phyloP scores from a whole-genome alignment of 1,284 basidiomycete genomes.

The Cryptococcus wingfieldii region DNA sequence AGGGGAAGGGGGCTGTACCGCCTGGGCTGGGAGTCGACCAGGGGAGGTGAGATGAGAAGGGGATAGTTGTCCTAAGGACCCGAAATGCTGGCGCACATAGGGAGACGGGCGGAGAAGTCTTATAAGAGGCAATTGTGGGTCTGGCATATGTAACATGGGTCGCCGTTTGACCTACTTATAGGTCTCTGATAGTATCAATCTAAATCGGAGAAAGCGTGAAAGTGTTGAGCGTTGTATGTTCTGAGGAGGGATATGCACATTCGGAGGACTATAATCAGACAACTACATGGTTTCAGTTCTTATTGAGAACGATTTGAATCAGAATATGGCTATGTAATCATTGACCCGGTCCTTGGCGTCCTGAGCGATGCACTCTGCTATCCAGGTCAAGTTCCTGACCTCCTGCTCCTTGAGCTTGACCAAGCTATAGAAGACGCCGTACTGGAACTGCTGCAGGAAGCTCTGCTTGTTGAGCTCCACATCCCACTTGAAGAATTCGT shows the following conservation, averaged over 20 bases:
- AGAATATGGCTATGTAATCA: conserved; percentile 79
- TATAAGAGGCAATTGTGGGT: background rate
- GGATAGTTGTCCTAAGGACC: background rate
- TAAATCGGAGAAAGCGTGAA: too few species aligned
- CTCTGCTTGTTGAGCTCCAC: conserved; percentile 89
- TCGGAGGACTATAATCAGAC: background rate
- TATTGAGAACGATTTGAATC: background rate
- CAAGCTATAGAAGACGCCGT: conserved; percentile 87
- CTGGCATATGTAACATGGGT: background rate
- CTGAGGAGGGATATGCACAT: too few species aligned
- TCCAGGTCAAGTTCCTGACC: conserved; percentile 94
- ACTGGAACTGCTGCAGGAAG: conserved; percentile 93
- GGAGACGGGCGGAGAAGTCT: too few species aligned
- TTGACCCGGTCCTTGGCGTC: conserved; percentile 88
- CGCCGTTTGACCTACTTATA: too few species aligned
- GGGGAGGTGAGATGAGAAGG: background rate
- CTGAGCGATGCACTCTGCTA: conserved; percentile 94
- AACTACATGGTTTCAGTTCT: background rate
- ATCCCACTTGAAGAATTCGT: conserved; percentile 92
- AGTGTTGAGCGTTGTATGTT: too few species aligned
- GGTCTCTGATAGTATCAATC: too few species aligned
- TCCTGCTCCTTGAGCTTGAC: conserved; percentile 99
- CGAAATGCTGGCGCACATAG: background rate
- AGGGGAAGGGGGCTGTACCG: background rate
- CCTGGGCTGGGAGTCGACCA: background rate